Base-by-base conservation (phyloP, 2,329 filamentous ascomycete genomes). In the Nigrospora osmanthi region DNA sequence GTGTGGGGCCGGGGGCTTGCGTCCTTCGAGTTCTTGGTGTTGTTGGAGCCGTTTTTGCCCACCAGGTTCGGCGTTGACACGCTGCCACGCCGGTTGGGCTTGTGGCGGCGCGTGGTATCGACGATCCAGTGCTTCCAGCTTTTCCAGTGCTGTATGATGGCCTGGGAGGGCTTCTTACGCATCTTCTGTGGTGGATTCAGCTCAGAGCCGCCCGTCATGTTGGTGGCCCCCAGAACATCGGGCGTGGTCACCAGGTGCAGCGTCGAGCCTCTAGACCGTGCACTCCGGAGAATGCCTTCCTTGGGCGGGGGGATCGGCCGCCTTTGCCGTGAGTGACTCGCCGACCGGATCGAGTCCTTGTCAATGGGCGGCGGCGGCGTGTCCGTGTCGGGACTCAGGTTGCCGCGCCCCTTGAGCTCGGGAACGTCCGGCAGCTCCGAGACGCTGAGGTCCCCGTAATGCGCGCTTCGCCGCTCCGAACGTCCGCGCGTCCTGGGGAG, bases 281-380 rank as follows among this genome's bases (percentile, higher is more conserved):
- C 81, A 50, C 81, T 82, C 52, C 81, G 72, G 45, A 84, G 63
- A 11, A 80, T 67, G 13, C 81, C 79, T 60, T 96, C 90, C 62
- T 96, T 96, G 2, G 91, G 89, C 36, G 91, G 91, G 11, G 86
- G 87, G 35, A 87, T 73, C 6, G 90, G 80, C 34, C 77, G 84
- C 40, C 87, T 81, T 49, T 86, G 82, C 48, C 85, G 74, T 30
- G 88, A 89, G 12, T 89, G 89, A 56, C 87, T 89, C 17, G 76
- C 76, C 15, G 85, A 90, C 32, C 87, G 78, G 43, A 85, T 71
- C 6, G 83, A 84, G 58, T 89, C 83, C 59, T 91, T 91, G 57
- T 93, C 87, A 42, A 91, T 71, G 0, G 88, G 85, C 2, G 81
- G 81, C 5, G 87, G 87, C 16, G 76, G 81, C n/a, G 60, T 58